phyloP scores from a whole-genome alignment of 768 basidiomycete species.

The Hygrocybe punicea region DNA sequence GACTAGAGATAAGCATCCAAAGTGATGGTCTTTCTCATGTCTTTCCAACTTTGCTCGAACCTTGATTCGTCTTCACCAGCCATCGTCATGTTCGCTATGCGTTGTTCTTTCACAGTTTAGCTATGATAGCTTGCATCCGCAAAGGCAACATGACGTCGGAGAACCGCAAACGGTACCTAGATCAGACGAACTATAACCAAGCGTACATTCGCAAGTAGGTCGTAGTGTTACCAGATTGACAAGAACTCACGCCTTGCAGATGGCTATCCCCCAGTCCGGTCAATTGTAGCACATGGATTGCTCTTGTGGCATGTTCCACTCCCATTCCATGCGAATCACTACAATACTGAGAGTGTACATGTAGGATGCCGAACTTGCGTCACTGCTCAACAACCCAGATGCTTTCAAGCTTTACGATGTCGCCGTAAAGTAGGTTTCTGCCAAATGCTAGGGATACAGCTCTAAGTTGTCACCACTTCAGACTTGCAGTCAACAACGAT shows the following conservation, averaged over 20 bases:
- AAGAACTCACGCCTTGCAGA: conserved; percentile 28
- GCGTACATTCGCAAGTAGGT: conserved; percentile 55
- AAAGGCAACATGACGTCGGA: conserved; percentile 38
- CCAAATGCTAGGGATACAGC: not conserved
- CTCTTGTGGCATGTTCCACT: conserved; percentile 51
- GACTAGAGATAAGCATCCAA: conserved; percentile 57
- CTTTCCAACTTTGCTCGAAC: not conserved
- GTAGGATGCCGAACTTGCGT: conserved; percentile 70
- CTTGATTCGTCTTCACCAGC: conserved; percentile 30
- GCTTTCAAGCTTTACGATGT: conserved; percentile 67
- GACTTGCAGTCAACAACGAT: conserved; percentile 61
- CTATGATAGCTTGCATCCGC: conserved; percentile 59
- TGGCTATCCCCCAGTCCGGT: conserved; percentile 71
- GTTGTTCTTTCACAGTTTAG: conserved; percentile 67
- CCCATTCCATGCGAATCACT: not conserved
- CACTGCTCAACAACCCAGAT: conserved; percentile 51
- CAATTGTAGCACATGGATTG: conserved; percentile 66
- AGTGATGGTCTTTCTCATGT: conserved; percentile 42
- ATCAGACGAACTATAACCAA: conserved; percentile 61
- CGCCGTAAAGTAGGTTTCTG: conserved; percentile 53
- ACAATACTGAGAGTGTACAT: not conserved
- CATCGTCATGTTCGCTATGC: conserved; percentile 68
- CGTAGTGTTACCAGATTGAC: not conserved
- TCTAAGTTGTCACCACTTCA: conserved; percentile 18
- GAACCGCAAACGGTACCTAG: conserved; percentile 41